These are phyloP conservation scores for Leccinum sublutescens DNA, from an alignment of 768 basidiomycete genomes.

Conservation along the genomic window DNA sequence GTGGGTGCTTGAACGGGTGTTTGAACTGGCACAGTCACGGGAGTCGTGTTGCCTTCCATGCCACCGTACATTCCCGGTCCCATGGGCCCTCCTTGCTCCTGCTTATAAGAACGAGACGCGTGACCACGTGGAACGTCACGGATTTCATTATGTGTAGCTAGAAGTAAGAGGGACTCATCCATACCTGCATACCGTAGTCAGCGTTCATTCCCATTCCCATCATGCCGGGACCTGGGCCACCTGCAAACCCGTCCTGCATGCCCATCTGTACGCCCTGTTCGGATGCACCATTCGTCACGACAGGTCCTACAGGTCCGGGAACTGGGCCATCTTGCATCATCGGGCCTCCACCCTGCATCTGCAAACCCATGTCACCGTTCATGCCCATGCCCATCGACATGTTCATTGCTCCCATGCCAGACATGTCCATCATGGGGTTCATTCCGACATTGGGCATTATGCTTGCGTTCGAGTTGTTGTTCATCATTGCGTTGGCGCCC, in stretches of 20 bases:
- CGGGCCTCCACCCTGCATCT: slow-evolving; percentile 42
- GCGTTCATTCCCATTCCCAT: slow-evolving; percentile 70
- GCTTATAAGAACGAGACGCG: slow-evolving; percentile 22
- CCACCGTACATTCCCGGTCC: slow-evolving; percentile 66
- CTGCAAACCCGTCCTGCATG: slow-evolving; percentile 42
- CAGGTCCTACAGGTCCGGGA: slow-evolving; percentile 32
- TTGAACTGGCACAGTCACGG: slow-evolving; percentile 43
- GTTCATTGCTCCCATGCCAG: slow-evolving; percentile 54
- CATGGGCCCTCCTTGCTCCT: slow-evolving; percentile 63
- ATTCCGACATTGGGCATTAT: slow-evolving; percentile 56
- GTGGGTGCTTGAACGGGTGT: slow-evolving; percentile 32
- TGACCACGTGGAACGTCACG: slow-evolving; percentile 29
- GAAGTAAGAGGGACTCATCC: slow-evolving; percentile 34
- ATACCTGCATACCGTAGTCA: slow-evolving; percentile 75
- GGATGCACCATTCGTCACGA: slow-evolving; percentile 37
- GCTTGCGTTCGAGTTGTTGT: slow-evolving; percentile 48
- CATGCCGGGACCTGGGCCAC: slow-evolving; percentile 50
- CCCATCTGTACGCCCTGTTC: slow-evolving; percentile 40
- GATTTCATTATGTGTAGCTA: slow-evolving; percentile 38
- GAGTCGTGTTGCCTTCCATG: slow-evolving; percentile 55
- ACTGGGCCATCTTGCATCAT: slow-evolving; percentile 56
- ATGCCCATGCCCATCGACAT: slow-evolving; percentile 59
- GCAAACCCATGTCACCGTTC: slow-evolving; percentile 66
- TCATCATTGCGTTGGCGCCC: slow-evolving; percentile 76
- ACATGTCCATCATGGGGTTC: slow-evolving; percentile 82